These are phyloP conservation scores for Eleusine coracana DNA, from an alignment of 176 grass and related monocot species.

Conservation along the genomic window DNA sequence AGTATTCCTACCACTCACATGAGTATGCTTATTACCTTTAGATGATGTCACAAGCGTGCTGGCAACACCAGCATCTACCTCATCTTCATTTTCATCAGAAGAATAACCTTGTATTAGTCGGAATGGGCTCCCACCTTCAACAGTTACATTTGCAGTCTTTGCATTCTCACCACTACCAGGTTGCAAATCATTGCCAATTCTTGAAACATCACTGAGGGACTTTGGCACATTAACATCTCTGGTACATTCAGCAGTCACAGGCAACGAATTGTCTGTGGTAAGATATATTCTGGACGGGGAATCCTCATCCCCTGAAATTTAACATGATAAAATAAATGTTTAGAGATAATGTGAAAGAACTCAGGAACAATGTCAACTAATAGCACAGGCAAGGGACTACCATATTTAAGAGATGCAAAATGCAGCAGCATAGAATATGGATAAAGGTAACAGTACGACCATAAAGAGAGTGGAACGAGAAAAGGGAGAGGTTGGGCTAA, in stretches of 20 bases:
- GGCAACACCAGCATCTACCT: conserved; percentile 35
- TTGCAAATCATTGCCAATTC: conserved; percentile 35
- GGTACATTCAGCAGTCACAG: conserved; percentile 47
- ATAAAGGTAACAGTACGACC: not conserved
- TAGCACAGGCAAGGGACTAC: not conserved
- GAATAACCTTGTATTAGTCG: conserved; percentile 76
- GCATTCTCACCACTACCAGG: conserved; percentile 34
- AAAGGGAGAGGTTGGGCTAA: conserved; percentile 34
- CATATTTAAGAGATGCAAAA: conserved; percentile 5
- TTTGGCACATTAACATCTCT: conserved; percentile 43
- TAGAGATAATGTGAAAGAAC: conserved; percentile 42
- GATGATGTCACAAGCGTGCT: conserved; percentile 21
- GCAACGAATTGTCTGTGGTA: conserved; percentile 53
- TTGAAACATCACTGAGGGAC: conserved; percentile 43
- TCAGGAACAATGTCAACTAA: conserved; percentile 10
- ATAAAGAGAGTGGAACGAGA: conserved; percentile 1
- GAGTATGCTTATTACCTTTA: conserved; percentile 42
- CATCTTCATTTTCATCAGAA: conserved; percentile 68
- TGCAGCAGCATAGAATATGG: conserved; percentile 3
- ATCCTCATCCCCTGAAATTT: conserved; percentile 64
- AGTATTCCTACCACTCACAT: conserved; percentile 41
- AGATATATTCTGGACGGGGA: conserved; percentile 57
- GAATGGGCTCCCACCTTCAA: conserved; percentile 62
- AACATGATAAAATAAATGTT: conserved; percentile 44
- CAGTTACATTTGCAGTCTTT: conserved; percentile 47